Base-by-base conservation (phyloP, 305 asterid genomes). In the Euphrasia arctica region DNA sequence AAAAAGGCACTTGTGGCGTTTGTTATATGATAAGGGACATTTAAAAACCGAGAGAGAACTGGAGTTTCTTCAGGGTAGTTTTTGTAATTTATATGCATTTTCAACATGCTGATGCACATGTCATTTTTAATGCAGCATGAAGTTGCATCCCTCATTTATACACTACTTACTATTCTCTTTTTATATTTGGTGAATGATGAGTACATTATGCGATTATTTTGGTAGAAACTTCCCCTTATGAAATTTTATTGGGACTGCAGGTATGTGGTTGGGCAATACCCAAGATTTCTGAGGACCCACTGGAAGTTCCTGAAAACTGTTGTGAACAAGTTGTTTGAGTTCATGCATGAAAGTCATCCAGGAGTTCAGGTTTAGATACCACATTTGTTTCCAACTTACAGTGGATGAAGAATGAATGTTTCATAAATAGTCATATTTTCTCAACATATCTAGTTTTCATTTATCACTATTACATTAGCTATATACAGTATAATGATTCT, bases 231-330 rank as follows among this genome's bases (percentile, higher is more conserved):
- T 60, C 29, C 18, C 52, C 52, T 43, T 55, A 15, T 62, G 11
- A n/a, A 14, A 12, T 25, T 15, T 7, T 28, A 57, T 70, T 66
- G 60, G 62, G 84, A 86, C 74, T 74, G 49, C 81, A 94, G 99
- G 99, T 94, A 94, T 73, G 99, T 94, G 72, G 99, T 94, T 75
- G 99, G 99, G 57, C 99, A 94, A 74, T 94, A 94, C 75, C 99
- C 98, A 58, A 85, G 98, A 66, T 94, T 94, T 80, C 73, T 94
- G 82, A 90, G 99, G 85, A 97, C 99, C 66, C 99, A 94, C 74
- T 94, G 99, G 98, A 94, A 88, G 83, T 94, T 94, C 79, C 79
- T 94, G 93, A 94, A 91, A 86, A 94, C 98, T 67, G 98, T 91
- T 65, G 98, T 94, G 72, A 88, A 91, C 83, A 94, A 94, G 85